Evolutionary conservation across 2,329 filamentous ascomycete genomes (phyloP), one percentile per base, ranked within the genome.

Genomic region (Gnomoniopsis sp.): DNA sequence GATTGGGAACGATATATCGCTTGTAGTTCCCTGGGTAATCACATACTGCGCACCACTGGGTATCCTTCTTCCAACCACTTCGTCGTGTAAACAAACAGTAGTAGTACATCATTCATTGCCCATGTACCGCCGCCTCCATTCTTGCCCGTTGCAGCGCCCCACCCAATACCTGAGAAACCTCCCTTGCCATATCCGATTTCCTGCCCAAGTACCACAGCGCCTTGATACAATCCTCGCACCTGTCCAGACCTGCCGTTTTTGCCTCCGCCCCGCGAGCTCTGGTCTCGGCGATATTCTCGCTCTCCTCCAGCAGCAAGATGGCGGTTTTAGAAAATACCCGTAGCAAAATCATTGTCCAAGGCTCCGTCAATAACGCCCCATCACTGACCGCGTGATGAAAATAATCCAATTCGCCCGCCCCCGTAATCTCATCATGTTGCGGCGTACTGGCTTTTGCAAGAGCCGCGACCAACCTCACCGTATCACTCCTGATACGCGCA

Each of bases 331-430:
- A 74, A 59, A 85, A 85, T 0, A 77, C 77, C 26, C 80, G 73
- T 47, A 84, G 78, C 30, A 85, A 68, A 2, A 85, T 77, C 43
- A 79, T 77, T 1, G 82, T 84, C 83, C 83, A 86, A 2, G 83
- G 83, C 63, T 86, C 83, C 0, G 81, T 84, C 57, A 86, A 66
- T n/a, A 86, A 72, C 1, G 82, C 78, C 2, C 79, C 81, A 59
- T 83, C 75, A 46, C 77, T 80, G 23, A 84, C 72, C 0, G 81
- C 80, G 57, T 79, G 78, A 65, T 84, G 82, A 55, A 82, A 80
- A 22, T 78, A 76, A 22, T 69, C 64, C 34, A 75, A 67, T 38
- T 71, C 66, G 50, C 63, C 66, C 41, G 17, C n/a, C 8, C 41
- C 19, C 41, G 17, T 21, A 15, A 48, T 48, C n/a, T 49, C 52